Percentiles rank a stretch among this genome's conserved stretches.
phyloP scores from a whole-genome alignment of 2,329 filamentous ascomycete genomes.

The Lasiodiplodia sp. region DNA sequence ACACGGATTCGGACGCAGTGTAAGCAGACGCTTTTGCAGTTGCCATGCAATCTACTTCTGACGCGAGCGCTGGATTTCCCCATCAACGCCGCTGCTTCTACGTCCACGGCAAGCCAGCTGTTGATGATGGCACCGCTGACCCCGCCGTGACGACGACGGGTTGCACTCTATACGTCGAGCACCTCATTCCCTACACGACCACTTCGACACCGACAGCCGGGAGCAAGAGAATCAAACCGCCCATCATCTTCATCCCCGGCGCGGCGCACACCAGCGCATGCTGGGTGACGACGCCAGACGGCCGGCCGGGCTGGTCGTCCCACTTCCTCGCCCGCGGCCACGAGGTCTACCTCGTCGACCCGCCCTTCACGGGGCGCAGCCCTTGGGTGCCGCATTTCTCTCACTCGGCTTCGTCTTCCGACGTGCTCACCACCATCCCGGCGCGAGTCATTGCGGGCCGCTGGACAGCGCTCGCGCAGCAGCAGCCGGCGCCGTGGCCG shows the following conservation, averaged over 20 bases:
- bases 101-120: not conserved
- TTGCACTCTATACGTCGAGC: slow-evolving; percentile 1
- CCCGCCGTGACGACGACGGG: too few species aligned
- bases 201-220: not conserved
- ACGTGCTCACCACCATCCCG: slow-evolving; percentile 27
- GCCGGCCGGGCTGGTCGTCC: slow-evolving; percentile 57
- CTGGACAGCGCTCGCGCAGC: slow-evolving; percentile 47
- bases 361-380: slow-evolving; percentile 55
- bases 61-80: not conserved
- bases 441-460: slow-evolving; percentile 34
- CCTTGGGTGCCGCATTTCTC: slow-evolving; percentile 47
- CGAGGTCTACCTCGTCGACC: slow-evolving; percentile 58
- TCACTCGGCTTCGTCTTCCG: not conserved
- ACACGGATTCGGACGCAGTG: too few species aligned
- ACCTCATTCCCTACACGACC: not conserved
- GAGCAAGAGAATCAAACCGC: not conserved
- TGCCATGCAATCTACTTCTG: not conserved
- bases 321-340: slow-evolving; percentile 56
- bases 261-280: slow-evolving; percentile 41
- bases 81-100: not conserved
- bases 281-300: slow-evolving; percentile 56
- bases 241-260: not conserved
- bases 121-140: too few species aligned
- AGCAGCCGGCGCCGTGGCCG: slow-evolving; percentile 50
- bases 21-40: too few species aligned